Conservation (phyloP, 2,329 filamentous ascomycete genomes). For the Colletotrichum sp. region DNA sequence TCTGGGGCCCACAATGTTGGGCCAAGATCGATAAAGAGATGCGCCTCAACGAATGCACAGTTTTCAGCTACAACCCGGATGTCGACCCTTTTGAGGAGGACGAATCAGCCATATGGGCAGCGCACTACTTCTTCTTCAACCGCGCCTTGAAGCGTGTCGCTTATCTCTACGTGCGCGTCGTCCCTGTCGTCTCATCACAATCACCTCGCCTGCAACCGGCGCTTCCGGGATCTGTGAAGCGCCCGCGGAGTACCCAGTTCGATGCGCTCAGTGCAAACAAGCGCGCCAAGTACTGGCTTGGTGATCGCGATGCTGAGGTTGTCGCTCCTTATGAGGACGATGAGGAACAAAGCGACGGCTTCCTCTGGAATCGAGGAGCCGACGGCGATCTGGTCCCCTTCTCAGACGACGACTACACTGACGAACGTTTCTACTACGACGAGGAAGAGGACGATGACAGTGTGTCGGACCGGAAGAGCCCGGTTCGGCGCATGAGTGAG, state of each 20-base stretch:
- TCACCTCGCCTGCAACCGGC: constrained; percentile 31
- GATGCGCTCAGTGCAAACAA: constrained; percentile 67
- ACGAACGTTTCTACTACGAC: constrained; percentile 51
- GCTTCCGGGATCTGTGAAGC: constrained; percentile 19
- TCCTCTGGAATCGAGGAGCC: constrained; percentile 63
- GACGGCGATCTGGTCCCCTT: constrained; percentile 62
- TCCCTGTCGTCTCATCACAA: constrained; percentile 74
- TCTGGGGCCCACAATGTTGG: constrained; percentile 94
- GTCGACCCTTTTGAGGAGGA: constrained; percentile 92
- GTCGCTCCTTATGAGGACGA: constrained; percentile 54
- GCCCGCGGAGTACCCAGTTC: constrained; percentile 32
- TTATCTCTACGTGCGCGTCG: constrained; percentile 90
- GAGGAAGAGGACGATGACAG: constrained; percentile 47
- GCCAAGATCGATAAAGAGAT: constrained; percentile 92
- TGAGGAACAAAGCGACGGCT: constrained; percentile 52
- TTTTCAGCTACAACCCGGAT: constrained; percentile 88
- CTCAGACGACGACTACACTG: constrained; percentile 55
- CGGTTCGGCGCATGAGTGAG: constrained; percentile 64
- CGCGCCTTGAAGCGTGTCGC: constrained; percentile 89
- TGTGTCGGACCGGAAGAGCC: constrained; percentile 40
- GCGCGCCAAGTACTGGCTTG: constrained; percentile 88
- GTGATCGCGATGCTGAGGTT: constrained; percentile 63
- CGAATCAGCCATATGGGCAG: constrained; percentile 91
- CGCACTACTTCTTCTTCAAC: constrained; percentile 99
- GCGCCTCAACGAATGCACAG: constrained; percentile 84